A percentile compares a stretch with the other conserved stretches of the same genome.
These are phyloP conservation scores for Colletotrichum orchidophilum DNA, from an alignment of 2,329 filamentous ascomycete species.

Conservation along the genomic window DNA sequence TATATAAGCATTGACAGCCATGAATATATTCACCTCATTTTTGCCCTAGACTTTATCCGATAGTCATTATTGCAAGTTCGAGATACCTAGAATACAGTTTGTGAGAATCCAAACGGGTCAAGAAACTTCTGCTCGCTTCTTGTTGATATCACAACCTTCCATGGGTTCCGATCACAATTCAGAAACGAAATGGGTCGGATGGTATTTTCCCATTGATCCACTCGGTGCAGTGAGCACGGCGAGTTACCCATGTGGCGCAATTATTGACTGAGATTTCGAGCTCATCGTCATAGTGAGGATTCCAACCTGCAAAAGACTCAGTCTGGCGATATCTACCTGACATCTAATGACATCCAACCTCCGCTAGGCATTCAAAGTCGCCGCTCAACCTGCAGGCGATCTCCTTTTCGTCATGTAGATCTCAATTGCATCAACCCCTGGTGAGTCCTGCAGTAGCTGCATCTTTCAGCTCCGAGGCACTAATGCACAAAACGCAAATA, in stretches of 20 bases:
- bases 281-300: not conserved
- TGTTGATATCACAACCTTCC: not conserved
- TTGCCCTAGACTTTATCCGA: not conserved
- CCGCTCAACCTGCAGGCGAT: not conserved
- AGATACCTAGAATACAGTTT: not conserved
- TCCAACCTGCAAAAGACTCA: not conserved
- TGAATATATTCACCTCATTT: not conserved
- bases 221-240: no score
- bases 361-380: not conserved
- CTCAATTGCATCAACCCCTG: constrained; percentile 8
- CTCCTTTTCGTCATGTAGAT: not conserved
- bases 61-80: not conserved
- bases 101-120: not conserved
- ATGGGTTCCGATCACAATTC: not conserved
- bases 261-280: not conserved
- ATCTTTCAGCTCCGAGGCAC: constrained; percentile 13
- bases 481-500: constrained; percentile 24
- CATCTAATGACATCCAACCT: not conserved
- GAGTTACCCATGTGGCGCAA: not conserved
- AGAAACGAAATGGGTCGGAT: no score
- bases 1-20: not conserved
- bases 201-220: no score
- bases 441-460: not conserved
- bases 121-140: not conserved
- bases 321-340: not conserved